Base-by-base conservation (phyloP, 1,284 basidiomycete genomes). In the Fomes fomentarius region DNA sequence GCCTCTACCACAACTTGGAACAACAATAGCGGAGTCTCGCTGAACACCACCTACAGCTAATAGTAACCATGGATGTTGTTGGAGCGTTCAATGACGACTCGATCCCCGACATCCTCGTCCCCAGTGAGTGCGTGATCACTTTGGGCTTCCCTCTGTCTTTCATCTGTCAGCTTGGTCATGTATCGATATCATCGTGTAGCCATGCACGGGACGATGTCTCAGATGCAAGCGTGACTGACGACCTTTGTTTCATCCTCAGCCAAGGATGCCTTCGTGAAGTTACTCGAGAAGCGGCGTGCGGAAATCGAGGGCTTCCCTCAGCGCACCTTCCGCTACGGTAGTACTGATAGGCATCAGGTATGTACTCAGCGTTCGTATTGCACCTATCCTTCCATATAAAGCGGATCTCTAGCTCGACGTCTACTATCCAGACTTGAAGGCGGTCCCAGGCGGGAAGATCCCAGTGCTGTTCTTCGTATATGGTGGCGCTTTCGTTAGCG, bases 401-500 rank as follows among this genome's bases (percentile, higher is more conserved):
- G 28, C 24, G 25, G 17, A 7, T 9, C 14, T 40, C 6, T 50
- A 82, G 80, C 70, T 83, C 14, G 81, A 83, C 54, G 73, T 85
- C 0, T 87, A 85, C 63, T 84, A 83, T 62, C 85, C 85, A 0
- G 56, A 72, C 1, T 55, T 67, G 1, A 54, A 57, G 14, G 58
- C 63, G 1, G 8, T 43, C 0, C 52, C 63, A 9, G 47, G 50
- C 3, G 69, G 63, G 4, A 76, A 75, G 54, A 71, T 74, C 0
- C 82, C 83, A 0, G 71, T 87, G 21, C 66, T 89, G 17, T 80
- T 87, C 66, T 87, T 80, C 66, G 58, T 81, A 39, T 87, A 88
- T 57, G 86, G 85, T 1, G 86, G 85, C 4, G 84, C 84, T 1
- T 85, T 84, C 64, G 69, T 71, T 53, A 65, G 66, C 0, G 85